phyloP scores from a whole-genome alignment of 75 land plant species.

The Cupressus sempervirens region DNA sequence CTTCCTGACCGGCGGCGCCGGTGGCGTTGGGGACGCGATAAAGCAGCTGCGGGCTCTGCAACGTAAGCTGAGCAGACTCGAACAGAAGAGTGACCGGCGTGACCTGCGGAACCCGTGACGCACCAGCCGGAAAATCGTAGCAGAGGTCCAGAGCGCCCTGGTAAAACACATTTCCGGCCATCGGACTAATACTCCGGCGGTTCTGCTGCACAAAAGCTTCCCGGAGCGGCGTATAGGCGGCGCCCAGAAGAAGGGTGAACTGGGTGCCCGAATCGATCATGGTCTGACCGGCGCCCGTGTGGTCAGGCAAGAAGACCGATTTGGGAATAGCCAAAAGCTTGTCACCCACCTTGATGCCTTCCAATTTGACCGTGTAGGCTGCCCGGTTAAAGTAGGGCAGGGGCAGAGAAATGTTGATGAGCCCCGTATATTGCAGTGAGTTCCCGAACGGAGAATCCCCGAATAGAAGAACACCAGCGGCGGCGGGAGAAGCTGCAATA shows the following conservation, averaged over 20 bases:
- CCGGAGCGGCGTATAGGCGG: slow-evolving; percentile 39
- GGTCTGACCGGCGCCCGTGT: slow-evolving; percentile 79
- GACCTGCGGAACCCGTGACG: neutral
- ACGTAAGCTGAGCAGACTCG: slow-evolving; percentile 45
- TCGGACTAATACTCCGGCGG: slow-evolving; percentile 1
- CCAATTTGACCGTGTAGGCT: slow-evolving; percentile 64
- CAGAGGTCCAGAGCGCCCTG: slow-evolving; percentile 63
- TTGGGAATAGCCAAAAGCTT: slow-evolving; percentile 34
- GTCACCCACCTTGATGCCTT: slow-evolving; percentile 55
- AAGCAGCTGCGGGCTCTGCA: slow-evolving; percentile 39
- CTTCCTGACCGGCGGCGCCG: neutral
- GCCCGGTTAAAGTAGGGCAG: slow-evolving; percentile 59
- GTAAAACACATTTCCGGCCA: slow-evolving; percentile 23
- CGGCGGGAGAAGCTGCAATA: slow-evolving; percentile 32
- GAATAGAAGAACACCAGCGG: slow-evolving; percentile 44
- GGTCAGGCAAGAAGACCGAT: slow-evolving; percentile 50
- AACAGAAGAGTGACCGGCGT: slow-evolving; percentile 45
- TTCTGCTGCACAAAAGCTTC: slow-evolving; percentile 45
- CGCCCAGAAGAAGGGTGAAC: slow-evolving; percentile 55
- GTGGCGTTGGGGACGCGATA: slow-evolving; percentile 27
- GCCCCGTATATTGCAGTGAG: slow-evolving; percentile 48
- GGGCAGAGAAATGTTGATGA: slow-evolving; percentile 31
- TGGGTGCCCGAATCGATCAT: slow-evolving; percentile 92
- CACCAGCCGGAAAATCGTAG: slow-evolving; percentile 15
- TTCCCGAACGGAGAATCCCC: slow-evolving; percentile 37